Evolutionary conservation across 1,284 basidiomycete species (phyloP).

Genomic region (Golubevia sp.): DNA sequence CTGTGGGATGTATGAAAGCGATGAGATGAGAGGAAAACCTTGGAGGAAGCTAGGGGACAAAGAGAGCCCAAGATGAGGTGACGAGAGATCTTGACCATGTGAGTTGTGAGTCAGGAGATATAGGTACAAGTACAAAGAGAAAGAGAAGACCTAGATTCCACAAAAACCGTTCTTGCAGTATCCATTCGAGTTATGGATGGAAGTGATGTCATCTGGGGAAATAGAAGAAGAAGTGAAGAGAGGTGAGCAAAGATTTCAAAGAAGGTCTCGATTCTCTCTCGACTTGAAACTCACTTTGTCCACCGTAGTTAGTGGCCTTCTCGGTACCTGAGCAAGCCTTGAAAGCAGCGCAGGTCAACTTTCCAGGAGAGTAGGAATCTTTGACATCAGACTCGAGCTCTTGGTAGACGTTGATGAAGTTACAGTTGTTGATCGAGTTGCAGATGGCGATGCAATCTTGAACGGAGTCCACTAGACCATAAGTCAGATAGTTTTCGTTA

Average conservation of each 20-base stretch:
- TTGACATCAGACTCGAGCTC: slow-evolving; percentile 1
- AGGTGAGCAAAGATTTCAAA: no score
- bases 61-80: no score
- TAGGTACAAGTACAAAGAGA: no score
- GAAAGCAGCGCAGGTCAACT: slow-evolving; percentile 30
- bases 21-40: no score
- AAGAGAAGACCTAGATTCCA: no score
- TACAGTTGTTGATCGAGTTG: slow-evolving; percentile 15
- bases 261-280: no score
- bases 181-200: slow-evolving; percentile 21
- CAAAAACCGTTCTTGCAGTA: slow-evolving; percentile 24
- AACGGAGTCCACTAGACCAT: slow-evolving; percentile 12
- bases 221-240: no score
- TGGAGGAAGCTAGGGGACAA: no score
- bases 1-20: no score
- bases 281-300: slow-evolving; percentile 23
- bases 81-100: no score
- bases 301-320: slow-evolving; percentile 26
- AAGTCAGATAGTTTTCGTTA: slow-evolving; percentile 30
- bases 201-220: slow-evolving; percentile 18
- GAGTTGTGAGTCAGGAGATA: no score
- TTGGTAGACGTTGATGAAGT: slow-evolving; percentile 34
- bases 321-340: slow-evolving; percentile 17
- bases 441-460: slow-evolving; percentile 20
- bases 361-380: slow-evolving; percentile 9